phyloP scores from a whole-genome alignment of 2,329 filamentous ascomycete species.

The Nemania sp. region DNA sequence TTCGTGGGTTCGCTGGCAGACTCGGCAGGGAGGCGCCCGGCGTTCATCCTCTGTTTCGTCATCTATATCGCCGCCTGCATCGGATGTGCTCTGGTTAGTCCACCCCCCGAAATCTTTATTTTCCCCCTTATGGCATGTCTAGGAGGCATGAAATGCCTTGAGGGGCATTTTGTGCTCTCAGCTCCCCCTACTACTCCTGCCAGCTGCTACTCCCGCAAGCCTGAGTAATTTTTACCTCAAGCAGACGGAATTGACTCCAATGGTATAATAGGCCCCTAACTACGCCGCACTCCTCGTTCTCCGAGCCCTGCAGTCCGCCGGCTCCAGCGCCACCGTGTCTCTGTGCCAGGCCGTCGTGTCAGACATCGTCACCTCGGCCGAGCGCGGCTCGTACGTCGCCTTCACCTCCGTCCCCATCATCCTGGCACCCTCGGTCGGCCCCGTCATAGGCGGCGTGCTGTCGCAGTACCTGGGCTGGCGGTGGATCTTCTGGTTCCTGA shows the following conservation, averaged over 20 bases:
- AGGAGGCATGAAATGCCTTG: too few relatives aligned
- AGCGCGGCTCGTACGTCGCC: slow-evolving; percentile 59
- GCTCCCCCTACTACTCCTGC: too few relatives aligned
- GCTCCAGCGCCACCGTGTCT: slow-evolving; percentile 59
- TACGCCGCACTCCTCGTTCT: slow-evolving; percentile 53
- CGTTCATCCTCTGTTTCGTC: slow-evolving; percentile 52
- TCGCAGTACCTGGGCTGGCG: slow-evolving; percentile 55
- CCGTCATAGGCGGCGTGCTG: slow-evolving; percentile 58
- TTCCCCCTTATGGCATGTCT: too few relatives aligned
- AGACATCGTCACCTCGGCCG: slow-evolving; percentile 59
- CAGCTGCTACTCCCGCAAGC: too few relatives aligned
- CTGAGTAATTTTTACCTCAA: too few relatives aligned
- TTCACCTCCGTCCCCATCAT: slow-evolving; percentile 51
- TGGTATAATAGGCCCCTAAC: too few relatives aligned
- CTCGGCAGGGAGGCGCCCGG: slow-evolving; percentile 50
- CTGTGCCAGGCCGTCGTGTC: slow-evolving; percentile 58
- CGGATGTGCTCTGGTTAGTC: slow-evolving; percentile 50
- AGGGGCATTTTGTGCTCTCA: too few relatives aligned
- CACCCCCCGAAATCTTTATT: too few relatives aligned
- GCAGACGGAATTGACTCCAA: too few relatives aligned
- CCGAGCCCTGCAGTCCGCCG: slow-evolving; percentile 55
- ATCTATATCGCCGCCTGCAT: slow-evolving; percentile 53
- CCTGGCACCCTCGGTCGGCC: slow-evolving; percentile 47
- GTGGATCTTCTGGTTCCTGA: slow-evolving; percentile 58
- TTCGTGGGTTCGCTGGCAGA: slow-evolving; percentile 57